phyloP scores from a whole-genome alignment of 1,284 basidiomycete species.

The Dichomitus squalens region DNA sequence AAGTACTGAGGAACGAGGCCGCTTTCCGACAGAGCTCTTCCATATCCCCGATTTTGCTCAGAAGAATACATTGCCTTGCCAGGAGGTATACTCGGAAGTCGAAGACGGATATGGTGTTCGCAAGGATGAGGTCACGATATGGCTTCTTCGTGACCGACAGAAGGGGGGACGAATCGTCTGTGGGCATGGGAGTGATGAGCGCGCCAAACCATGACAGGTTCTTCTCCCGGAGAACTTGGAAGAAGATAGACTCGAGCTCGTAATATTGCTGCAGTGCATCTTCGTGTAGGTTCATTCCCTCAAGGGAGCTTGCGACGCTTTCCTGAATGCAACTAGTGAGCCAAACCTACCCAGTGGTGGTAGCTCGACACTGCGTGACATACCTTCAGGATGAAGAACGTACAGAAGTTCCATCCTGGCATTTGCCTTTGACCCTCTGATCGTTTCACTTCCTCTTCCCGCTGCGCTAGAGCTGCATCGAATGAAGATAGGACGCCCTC shows the following conservation, averaged over 20 bases:
- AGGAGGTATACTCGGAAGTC: slow-evolving; percentile 94
- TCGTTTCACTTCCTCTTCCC: slow-evolving; percentile 87
- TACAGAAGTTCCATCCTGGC: slow-evolving; percentile 97
- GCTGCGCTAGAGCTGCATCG: slow-evolving; percentile 73
- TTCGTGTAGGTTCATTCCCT: slow-evolving; percentile 87
- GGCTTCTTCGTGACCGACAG: slow-evolving; percentile 83
- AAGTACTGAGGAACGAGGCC: slow-evolving; percentile 76
- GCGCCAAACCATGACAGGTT: slow-evolving; percentile 90
- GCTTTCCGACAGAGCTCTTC: slow-evolving; percentile 72
- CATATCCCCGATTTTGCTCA: slow-evolving; percentile 73
- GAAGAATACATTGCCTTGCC: slow-evolving; percentile 79
- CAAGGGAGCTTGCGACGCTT: slow-evolving; percentile 90
- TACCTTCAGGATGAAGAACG: slow-evolving; percentile 94
- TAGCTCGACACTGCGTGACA: neutral
- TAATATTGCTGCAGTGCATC: slow-evolving; percentile 91
- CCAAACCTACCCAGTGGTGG: neutral
- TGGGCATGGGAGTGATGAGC: slow-evolving; percentile 68
- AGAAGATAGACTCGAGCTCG: slow-evolving; percentile 88
- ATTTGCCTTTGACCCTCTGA: slow-evolving; percentile 86
- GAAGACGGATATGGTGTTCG: slow-evolving; percentile 90
- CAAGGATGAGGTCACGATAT: slow-evolving; percentile 88
- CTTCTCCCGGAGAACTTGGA: slow-evolving; percentile 77
- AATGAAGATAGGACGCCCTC: slow-evolving; percentile 85
- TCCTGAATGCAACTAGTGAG: slow-evolving; percentile 60
- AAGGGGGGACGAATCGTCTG: slow-evolving; percentile 83